Conservation (phyloP, 495 filamentous ascomycete genomes). For the Xylaria intraflava region DNA sequence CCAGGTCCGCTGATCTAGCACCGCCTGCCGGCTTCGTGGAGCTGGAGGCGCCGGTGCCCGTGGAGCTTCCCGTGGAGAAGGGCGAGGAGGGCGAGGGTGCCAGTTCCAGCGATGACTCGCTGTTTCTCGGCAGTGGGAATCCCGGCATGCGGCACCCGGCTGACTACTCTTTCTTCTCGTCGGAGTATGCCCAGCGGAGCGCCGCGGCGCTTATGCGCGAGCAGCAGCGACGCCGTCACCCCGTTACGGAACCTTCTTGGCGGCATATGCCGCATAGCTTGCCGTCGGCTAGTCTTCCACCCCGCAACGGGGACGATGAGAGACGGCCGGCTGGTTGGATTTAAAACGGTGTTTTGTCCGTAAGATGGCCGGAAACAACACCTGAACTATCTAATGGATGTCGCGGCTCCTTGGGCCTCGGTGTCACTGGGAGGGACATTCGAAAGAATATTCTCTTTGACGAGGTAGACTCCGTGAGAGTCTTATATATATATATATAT, state of each 20-base stretch:
- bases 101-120: not conserved
- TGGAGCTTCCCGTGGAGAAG: not conserved
- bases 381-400: no score
- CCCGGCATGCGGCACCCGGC: not conserved
- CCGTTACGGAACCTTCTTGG: no score
- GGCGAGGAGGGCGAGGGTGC: not conserved
- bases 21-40: not conserved
- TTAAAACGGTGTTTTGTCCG: no score
- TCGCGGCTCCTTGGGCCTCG: no score
- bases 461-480: no score
- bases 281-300: not conserved
- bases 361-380: no score
- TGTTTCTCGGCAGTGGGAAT: conserved; percentile 1
- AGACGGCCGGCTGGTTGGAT: no score
- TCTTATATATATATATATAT: no score
- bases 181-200: conserved; percentile 11
- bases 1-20: not conserved
- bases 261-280: no score
- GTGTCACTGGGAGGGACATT: not conserved
- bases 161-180: conserved; percentile 14
- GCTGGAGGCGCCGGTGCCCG: not conserved
- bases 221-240: no score
- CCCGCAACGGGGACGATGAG: no score
- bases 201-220: not conserved
- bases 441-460: conserved; percentile 1